phyloP scores from a whole-genome alignment of 2,329 filamentous ascomycete species.

The Nemania serpens region DNA sequence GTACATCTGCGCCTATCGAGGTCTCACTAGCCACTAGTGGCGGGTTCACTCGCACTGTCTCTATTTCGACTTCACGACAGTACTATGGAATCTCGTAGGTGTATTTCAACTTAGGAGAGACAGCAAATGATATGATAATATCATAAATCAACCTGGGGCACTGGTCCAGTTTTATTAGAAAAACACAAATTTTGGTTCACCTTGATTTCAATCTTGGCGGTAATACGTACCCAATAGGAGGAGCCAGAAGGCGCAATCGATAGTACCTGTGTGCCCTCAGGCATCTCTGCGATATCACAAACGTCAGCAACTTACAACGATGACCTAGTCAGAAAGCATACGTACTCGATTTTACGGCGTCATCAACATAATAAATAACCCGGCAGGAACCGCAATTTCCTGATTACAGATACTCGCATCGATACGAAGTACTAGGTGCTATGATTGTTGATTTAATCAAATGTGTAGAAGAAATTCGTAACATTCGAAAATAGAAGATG shows the following conservation, averaged over 20 bases:
- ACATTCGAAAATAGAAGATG: background rate
- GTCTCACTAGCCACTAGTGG: no score
- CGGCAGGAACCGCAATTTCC: conserved; percentile 21
- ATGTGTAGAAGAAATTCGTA: background rate
- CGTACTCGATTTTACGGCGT: conserved; percentile 22
- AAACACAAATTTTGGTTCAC: no score
- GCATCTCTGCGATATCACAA: conserved; percentile 19
- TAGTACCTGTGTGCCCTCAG: conserved; percentile 12
- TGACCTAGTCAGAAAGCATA: background rate
- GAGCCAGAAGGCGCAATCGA: conserved; percentile 23
- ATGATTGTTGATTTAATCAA: background rate
- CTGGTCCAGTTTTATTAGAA: no score
- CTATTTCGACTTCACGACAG: no score
- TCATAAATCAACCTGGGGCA: no score
- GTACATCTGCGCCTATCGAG: no score
- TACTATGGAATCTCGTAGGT: no score
- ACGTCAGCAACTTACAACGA: background rate
- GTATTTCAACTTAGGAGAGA: no score
- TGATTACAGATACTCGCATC: conserved; percentile 23
- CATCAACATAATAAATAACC: conserved; percentile 28
- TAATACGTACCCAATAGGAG: conserved; percentile 41
- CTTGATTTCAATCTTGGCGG: conserved; percentile 41
- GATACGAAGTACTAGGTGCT: conserved; percentile 15
- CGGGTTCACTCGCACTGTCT: no score
- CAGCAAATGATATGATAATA: no score